Evolutionary conservation across 805 yeast species (phyloP).

Genomic region (Vanderwaltozyma yarrowii): DNA sequence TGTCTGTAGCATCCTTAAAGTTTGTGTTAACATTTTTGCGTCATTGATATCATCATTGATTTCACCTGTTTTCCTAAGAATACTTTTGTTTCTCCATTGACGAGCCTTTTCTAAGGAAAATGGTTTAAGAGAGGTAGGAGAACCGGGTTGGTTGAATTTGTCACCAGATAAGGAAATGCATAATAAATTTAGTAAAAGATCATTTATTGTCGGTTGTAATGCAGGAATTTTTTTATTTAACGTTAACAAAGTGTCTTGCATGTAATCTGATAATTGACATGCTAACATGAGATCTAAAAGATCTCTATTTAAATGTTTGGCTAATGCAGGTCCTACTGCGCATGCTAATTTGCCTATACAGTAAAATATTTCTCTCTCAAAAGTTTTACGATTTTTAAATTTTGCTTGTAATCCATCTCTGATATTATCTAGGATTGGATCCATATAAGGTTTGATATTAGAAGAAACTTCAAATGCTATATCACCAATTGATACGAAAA

Average conservation of each 20-base stretch:
- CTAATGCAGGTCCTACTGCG: conserved; percentile 88
- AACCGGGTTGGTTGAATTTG: conserved; percentile 74
- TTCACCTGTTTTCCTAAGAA: conserved; percentile 55
- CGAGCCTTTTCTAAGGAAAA: conserved; percentile 60
- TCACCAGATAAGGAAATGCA: conserved; percentile 75
- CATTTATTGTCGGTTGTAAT: conserved; percentile 60
- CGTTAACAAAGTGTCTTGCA: conserved; percentile 63
- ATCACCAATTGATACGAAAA: conserved; percentile 73
- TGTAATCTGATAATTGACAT: conserved; percentile 74
- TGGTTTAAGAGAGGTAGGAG: conserved; percentile 55
- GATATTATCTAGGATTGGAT: conserved; percentile 74
- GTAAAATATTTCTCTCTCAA: conserved; percentile 77
- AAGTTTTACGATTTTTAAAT: conserved; percentile 51
- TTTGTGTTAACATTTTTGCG: conserved; percentile 53
- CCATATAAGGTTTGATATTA: conserved; percentile 78
- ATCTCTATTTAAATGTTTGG: conserved; percentile 78
- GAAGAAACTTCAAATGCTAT: conserved; percentile 68
- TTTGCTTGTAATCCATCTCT: conserved; percentile 59
- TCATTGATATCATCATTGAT: conserved; percentile 36
- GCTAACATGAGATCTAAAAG: conserved; percentile 67
- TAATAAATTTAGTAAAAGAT: conserved; percentile 56
- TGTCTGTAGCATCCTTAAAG: conserved; percentile 62
- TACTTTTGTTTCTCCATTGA: conserved; percentile 66
- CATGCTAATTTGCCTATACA: conserved; percentile 79
- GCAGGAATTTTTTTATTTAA: conserved; percentile 72